These are phyloP conservation scores for Citrullus colocynthis DNA, from an alignment of 306 rosid species.

Conservation along the genomic window DNA sequence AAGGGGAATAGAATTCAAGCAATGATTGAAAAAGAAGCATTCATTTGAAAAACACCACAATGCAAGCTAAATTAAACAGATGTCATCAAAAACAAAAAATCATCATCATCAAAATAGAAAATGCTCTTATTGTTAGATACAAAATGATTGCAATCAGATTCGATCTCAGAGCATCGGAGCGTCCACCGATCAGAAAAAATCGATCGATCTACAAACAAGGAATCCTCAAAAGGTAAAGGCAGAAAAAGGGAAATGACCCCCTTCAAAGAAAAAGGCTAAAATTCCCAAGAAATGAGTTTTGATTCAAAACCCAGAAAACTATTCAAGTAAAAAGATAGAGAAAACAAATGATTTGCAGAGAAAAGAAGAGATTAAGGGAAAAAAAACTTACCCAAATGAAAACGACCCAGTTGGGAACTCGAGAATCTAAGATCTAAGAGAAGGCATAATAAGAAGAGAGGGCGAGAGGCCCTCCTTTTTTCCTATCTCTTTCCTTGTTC, in stretches of 20 bases:
- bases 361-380: background rate
- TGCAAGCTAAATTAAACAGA: background rate
- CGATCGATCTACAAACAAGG: slow-evolving; percentile 3
- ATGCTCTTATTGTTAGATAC: slow-evolving; percentile 1
- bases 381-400: slow-evolving; percentile 33
- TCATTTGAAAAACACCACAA: background rate
- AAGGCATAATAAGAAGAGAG: slow-evolving; percentile 65
- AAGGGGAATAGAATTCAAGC: background rate
- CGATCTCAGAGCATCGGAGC: slow-evolving; percentile 2
- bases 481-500: slow-evolving; percentile 15
- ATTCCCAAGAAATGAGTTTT: background rate
- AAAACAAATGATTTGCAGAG: background rate
- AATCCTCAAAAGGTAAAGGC: background rate
- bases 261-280: background rate
- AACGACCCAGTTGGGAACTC: slow-evolving; percentile 56
- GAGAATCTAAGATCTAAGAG: slow-evolving; percentile 78
- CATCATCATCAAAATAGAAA: background rate
- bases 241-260: background rate
- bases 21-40: background rate
- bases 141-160: background rate
- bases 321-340: background rate
- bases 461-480: slow-evolving; percentile 71
- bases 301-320: slow-evolving; percentile 8
- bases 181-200: background rate
- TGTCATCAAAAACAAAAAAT: background rate